Evolutionary conservation across 768 basidiomycete species (phyloP).

Genomic region (Phlegmacium glaucopus): DNA sequence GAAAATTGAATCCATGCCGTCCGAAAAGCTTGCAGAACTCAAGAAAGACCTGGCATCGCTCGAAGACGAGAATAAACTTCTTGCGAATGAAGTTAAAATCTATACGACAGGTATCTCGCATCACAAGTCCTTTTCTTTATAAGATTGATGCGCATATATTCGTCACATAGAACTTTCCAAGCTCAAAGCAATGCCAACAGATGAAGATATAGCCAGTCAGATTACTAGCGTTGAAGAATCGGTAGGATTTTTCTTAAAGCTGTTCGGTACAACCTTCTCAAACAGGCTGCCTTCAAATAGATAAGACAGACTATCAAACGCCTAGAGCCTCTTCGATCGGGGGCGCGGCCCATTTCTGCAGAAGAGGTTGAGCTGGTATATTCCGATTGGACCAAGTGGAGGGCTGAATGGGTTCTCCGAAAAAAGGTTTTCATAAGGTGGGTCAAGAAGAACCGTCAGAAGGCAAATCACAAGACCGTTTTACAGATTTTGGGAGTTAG

Average conservation of each 20-base stretch:
- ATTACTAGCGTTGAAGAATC: constrained; percentile 47
- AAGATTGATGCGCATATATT: constrained; percentile 16
- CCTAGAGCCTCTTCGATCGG: constrained; percentile 64
- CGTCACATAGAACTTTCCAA: constrained; percentile 54
- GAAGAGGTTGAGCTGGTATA: constrained; percentile 71
- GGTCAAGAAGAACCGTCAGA: constrained; percentile 21
- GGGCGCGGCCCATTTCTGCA: constrained; percentile 62
- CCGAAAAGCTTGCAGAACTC: constrained; percentile 56
- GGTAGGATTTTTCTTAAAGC: constrained; percentile 34
- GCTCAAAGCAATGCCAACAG: constrained; percentile 64
- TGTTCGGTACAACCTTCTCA: constrained; percentile 8
- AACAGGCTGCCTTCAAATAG: constrained; percentile 28
- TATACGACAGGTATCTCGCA: constrained; percentile 38
- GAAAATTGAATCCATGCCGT: constrained; percentile 60
- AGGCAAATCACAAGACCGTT: neutral
- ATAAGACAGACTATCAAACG: constrained; percentile 43
- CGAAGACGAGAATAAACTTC: constrained; percentile 56
- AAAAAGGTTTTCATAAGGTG: constrained; percentile 76
- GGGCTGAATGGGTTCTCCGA: constrained; percentile 74
- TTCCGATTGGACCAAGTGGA: constrained; percentile 75
- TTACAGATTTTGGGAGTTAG: constrained; percentile 72
- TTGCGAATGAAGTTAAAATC: constrained; percentile 49
- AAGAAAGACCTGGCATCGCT: constrained; percentile 54
- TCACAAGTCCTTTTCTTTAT: neutral
- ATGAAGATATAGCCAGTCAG: constrained; percentile 56